Evolutionary conservation across 1,139 yeast species (phyloP).

Genomic region (Candida glucosophila): DNA sequence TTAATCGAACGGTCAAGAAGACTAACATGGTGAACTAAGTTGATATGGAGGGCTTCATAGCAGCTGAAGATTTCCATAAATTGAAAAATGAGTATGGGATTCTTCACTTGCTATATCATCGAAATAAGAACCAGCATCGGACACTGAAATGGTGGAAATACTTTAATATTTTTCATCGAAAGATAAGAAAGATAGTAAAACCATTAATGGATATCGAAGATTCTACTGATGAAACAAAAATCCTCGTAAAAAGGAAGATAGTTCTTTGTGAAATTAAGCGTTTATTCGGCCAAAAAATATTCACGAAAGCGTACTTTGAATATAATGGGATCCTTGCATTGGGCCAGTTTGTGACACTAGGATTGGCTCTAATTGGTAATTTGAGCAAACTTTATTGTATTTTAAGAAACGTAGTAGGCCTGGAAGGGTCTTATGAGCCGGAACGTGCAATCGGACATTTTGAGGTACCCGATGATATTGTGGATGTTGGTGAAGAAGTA

Average conservation of each 20-base stretch:
- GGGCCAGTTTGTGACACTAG: slow-evolving; percentile 73
- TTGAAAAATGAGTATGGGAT: slow-evolving; percentile 42
- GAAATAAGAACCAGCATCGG: slow-evolving; percentile 74
- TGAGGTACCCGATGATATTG: neutral
- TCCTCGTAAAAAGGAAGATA: slow-evolving; percentile 6
- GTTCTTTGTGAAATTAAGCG: no score
- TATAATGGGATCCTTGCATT: slow-evolving; percentile 63
- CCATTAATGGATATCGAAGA: slow-evolving; percentile 12
- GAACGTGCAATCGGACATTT: no score
- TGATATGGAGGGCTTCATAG: slow-evolving; percentile 3
- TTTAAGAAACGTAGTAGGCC: no score
- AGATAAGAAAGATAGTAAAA: slow-evolving; percentile 32
- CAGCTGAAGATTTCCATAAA: slow-evolving; percentile 1
- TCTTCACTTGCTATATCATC: slow-evolving; percentile 54
- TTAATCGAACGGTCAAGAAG: no score
- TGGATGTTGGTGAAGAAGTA: slow-evolving; percentile 1
- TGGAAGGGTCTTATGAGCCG: no score
- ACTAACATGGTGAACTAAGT: no score
- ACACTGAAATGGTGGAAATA: slow-evolving; percentile 70
- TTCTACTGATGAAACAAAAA: slow-evolving; percentile 6
- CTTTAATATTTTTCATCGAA: slow-evolving; percentile 55
- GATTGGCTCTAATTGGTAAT: slow-evolving; percentile 58
- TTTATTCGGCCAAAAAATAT: slow-evolving; percentile 27
- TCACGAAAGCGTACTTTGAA: slow-evolving; percentile 47
- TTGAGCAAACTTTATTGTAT: slow-evolving; percentile 38